These are phyloP conservation scores for Cladorrhinum sp. DNA, from an alignment of 2,329 filamentous ascomycete species.

Conservation along the genomic window DNA sequence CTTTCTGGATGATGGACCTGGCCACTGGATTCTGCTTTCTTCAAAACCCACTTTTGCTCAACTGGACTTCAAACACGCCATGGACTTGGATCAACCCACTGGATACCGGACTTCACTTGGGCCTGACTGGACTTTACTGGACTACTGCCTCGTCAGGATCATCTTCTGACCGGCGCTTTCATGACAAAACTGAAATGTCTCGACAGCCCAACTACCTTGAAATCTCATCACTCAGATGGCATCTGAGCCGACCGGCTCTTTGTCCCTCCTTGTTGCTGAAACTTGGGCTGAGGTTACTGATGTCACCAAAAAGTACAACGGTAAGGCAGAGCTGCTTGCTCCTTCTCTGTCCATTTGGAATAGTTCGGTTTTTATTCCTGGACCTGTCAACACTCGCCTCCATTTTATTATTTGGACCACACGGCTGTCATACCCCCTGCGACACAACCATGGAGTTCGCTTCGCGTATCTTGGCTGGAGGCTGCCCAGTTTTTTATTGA, in stretches of 20 bases:
- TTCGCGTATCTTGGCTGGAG: no score
- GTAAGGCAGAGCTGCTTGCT: neutral
- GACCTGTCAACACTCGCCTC: neutral
- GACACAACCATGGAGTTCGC: neutral
- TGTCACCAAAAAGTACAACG: neutral
- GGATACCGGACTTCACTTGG: neutral
- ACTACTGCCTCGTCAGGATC: neutral
- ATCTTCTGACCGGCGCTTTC: neutral
- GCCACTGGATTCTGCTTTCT: slow-evolving; percentile 1
- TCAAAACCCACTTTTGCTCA: neutral
- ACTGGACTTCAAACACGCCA: neutral
- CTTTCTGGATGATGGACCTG: neutral
- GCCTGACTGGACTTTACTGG: neutral
- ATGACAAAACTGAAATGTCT: neutral
- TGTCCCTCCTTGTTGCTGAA: neutral
- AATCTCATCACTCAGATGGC: neutral
- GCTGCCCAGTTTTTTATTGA: no score
- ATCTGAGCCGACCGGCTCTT: neutral
- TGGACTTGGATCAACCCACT: neutral
- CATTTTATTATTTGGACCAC: neutral
- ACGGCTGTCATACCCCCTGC: neutral
- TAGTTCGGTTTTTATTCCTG: neutral
- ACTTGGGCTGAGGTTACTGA: neutral
- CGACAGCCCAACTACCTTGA: neutral
- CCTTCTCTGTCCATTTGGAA: neutral